phyloP scores from a whole-genome alignment of 257 asterid species.

The Forsythia viridissima region DNA sequence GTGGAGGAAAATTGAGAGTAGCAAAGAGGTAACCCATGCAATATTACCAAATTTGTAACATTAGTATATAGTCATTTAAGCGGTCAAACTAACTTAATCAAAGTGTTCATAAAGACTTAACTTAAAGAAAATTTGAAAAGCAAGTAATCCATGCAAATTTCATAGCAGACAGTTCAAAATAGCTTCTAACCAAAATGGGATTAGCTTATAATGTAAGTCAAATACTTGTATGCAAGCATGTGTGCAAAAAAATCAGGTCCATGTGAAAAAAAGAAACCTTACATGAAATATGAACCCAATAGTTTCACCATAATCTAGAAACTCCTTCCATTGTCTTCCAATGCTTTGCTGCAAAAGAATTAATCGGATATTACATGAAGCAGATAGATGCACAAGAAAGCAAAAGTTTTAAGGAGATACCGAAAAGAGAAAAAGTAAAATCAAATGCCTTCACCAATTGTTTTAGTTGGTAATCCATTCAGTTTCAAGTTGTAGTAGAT shows the following conservation, averaged over 20 bases:
- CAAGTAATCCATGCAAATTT: neutral
- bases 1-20: neutral
- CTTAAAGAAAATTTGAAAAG: neutral
- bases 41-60: neutral
- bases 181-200: neutral
- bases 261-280: slow-evolving; percentile 23
- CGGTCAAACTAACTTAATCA: neutral
- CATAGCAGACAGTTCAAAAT: neutral
- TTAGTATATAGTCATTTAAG: neutral
- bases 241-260: neutral
- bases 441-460: neutral
- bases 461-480: slow-evolving; percentile 1
- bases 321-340: slow-evolving; percentile 91
- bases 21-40: neutral
- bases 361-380: neutral
- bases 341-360: slow-evolving; percentile 63
- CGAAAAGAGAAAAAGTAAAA: neutral
- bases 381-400: neutral
- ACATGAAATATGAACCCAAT: slow-evolving; percentile 87
- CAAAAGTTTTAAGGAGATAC: neutral
- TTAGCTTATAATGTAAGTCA: neutral
- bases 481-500: neutral
- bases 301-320: slow-evolving; percentile 69
- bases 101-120: neutral
- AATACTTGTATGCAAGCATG: neutral